phyloP scores from a whole-genome alignment of 441 rosid species.

The Metrosideros polymorpha region DNA sequence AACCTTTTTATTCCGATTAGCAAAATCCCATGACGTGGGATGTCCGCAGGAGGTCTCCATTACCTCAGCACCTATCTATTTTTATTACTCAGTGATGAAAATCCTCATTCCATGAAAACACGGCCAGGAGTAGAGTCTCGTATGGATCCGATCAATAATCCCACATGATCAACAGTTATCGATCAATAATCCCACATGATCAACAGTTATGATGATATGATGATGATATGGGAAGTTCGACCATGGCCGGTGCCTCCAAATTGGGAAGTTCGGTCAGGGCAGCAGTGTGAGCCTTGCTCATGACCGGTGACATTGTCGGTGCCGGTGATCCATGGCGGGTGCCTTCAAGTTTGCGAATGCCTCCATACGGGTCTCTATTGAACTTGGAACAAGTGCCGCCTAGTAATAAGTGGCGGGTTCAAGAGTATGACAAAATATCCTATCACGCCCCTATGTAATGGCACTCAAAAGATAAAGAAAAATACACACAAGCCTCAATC shows the following conservation, averaged over 20 bases:
- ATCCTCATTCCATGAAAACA: background rate
- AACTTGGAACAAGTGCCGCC: no score
- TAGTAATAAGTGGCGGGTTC: background rate
- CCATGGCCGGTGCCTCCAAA: background rate
- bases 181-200: background rate
- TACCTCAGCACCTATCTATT: background rate
- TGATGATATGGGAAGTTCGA: background rate
- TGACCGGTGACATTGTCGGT: background rate
- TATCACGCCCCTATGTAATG: background rate
- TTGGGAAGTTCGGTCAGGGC: background rate
- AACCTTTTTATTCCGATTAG: background rate
- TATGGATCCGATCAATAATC: background rate
- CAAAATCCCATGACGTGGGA: background rate
- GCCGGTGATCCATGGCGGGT: accelerated
- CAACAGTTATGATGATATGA: no score
- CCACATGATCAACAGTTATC: background rate
- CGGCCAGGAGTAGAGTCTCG: no score
- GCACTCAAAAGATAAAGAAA: background rate
- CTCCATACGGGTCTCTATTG: background rate
- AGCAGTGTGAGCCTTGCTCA: background rate
- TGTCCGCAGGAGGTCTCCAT: background rate
- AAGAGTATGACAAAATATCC: background rate
- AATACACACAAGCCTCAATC: background rate
- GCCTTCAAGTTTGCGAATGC: background rate
- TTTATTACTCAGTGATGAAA: background rate